phyloP scores from a whole-genome alignment of 441 rosid species.

The Euphorbia corollata region DNA sequence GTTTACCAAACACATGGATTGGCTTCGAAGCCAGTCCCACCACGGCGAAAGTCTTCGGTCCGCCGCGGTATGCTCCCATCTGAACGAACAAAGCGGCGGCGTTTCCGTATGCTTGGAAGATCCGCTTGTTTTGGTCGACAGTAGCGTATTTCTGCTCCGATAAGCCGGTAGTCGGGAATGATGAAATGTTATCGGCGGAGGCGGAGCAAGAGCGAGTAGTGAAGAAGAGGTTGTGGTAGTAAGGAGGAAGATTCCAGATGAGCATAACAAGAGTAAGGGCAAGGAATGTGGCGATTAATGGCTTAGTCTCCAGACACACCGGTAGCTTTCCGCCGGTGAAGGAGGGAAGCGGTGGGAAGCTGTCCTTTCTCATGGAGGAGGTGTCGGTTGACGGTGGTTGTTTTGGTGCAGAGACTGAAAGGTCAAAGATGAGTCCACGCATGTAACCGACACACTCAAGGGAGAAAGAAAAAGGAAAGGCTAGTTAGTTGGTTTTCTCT shows the following conservation, averaged over 20 bases:
- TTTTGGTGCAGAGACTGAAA: slow-evolving; percentile 22
- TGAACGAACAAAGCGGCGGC: slow-evolving; percentile 72
- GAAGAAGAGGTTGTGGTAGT: slow-evolving; percentile 55
- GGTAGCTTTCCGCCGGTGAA: slow-evolving; percentile 28
- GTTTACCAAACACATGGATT: slow-evolving; percentile 50
- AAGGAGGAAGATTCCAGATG: slow-evolving; percentile 69
- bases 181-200: slow-evolving; percentile 12
- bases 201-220: slow-evolving; percentile 48
- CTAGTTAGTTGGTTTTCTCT: no score
- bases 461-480: neutral
- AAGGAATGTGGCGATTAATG: slow-evolving; percentile 48
- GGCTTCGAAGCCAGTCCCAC: slow-evolving; percentile 83
- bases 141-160: slow-evolving; percentile 29
- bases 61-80: slow-evolving; percentile 83
- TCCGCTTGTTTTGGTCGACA: slow-evolving; percentile 49
- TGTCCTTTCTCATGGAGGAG: slow-evolving; percentile 48
- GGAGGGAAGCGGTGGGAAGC: slow-evolving; percentile 24
- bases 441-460: neutral
- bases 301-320: slow-evolving; percentile 52
- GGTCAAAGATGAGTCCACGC: slow-evolving; percentile 9
- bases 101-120: slow-evolving; percentile 58
- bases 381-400: slow-evolving; percentile 23
- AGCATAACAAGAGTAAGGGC: slow-evolving; percentile 56
- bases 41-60: slow-evolving; percentile 55
- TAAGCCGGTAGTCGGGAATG: slow-evolving; percentile 4